These are phyloP conservation scores for Linum trigynum DNA, from an alignment of 345 rosid species.

Conservation along the genomic window DNA sequence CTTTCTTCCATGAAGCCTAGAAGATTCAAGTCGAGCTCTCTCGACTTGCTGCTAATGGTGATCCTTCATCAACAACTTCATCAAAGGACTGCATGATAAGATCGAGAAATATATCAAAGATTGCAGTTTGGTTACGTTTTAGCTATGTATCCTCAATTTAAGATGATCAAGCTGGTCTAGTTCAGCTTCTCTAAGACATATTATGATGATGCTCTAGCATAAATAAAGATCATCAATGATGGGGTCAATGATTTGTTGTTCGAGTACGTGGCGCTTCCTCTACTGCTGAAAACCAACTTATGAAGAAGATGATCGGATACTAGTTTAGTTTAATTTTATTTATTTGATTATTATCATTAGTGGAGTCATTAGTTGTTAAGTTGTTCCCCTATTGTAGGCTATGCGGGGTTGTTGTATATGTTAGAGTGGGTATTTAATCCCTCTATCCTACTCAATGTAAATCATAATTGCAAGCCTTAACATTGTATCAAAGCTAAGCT, in stretches of 20 bases:
- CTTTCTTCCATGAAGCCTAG: conserved; percentile 64
- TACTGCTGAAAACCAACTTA: conserved; percentile 30
- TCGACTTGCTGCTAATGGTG: conserved; percentile 42
- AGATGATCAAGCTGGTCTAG: conserved; percentile 49
- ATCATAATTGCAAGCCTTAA: too few relatives aligned
- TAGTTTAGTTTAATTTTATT: too few relatives aligned
- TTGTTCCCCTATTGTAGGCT: too few relatives aligned
- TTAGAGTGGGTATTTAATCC: too few relatives aligned
- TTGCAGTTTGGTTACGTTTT: conserved; percentile 36
- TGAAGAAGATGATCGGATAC: conserved; percentile 12
- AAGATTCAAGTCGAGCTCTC: conserved; percentile 62
- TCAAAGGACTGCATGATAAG: conserved; percentile 45
- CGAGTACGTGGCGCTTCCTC: conserved; percentile 42
- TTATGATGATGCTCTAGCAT: conserved; percentile 66
- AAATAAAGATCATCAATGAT: conserved; percentile 63
- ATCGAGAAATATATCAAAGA: too few relatives aligned
- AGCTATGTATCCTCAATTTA: conserved; percentile 84
- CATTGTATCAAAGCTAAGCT: too few relatives aligned
- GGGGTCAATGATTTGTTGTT: conserved; percentile 63
- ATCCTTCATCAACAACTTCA: conserved; percentile 51
- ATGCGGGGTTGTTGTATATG: too few relatives aligned
- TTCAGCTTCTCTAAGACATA: conserved; percentile 32
- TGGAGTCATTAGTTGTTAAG: too few relatives aligned
- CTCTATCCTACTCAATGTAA: too few relatives aligned
- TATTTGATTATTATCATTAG: too few relatives aligned